phyloP scores from a whole-genome alignment of 805 yeast species.

The Wickerhamomyces strasburgensis region DNA sequence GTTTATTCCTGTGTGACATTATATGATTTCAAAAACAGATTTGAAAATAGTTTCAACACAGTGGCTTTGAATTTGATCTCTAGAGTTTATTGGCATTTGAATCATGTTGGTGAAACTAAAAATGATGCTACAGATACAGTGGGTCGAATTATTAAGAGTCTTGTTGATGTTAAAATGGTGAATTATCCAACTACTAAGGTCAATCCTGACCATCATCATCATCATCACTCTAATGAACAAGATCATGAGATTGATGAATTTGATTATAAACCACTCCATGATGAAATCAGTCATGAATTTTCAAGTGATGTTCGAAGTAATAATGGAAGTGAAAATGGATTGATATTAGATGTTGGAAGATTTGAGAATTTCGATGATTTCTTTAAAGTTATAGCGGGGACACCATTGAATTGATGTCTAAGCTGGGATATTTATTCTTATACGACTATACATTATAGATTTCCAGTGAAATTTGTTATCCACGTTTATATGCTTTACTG shows the following conservation, averaged over 20 bases:
- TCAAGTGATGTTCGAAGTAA: conserved; percentile 10
- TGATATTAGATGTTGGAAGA: conserved; percentile 12
- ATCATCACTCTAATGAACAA: no score
- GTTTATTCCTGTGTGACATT: conserved; percentile 51
- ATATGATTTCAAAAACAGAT: conserved; percentile 40
- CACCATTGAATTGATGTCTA: not conserved
- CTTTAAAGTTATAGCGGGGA: conserved; percentile 38
- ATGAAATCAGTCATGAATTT: conserved; percentile 23
- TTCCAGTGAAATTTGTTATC: no score
- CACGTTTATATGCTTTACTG: no score
- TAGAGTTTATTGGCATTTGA: conserved; percentile 53
- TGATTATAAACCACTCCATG: conserved; percentile 24
- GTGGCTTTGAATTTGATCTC: conserved; percentile 43
- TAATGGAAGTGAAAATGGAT: conserved; percentile 1
- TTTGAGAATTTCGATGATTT: conserved; percentile 51
- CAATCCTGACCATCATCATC: no score
- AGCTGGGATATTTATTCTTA: no score
- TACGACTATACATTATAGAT: no score
- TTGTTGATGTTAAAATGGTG: conserved; percentile 30
- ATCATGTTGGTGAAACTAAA: conserved; percentile 49
- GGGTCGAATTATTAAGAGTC: conserved; percentile 46
- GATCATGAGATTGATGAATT: conserved; percentile 8
- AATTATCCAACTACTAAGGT: no score
- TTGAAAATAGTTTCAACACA: conserved; percentile 35
- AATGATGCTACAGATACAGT: conserved; percentile 59